A percentile compares a stretch with the other conserved stretches of the same genome.
Evolutionary conservation across 2,329 filamentous ascomycete species (phyloP).

Genomic region (Raffaelea arxii): DNA sequence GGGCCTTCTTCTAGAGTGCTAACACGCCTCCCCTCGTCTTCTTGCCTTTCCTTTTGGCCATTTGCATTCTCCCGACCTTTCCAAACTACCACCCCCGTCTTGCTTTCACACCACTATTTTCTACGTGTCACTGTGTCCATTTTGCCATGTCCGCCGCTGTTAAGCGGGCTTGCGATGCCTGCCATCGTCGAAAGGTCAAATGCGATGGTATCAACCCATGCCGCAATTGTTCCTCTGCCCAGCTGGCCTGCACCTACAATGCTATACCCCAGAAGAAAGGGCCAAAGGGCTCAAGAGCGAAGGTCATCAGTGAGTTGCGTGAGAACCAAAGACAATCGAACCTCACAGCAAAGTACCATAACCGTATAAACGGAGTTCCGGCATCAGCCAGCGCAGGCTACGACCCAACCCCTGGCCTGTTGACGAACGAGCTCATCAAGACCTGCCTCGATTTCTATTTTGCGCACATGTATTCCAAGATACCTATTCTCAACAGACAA

Average conservation of each 20-base stretch:
- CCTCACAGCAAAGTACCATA: constrained; percentile 51
- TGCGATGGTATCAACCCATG: constrained; percentile 64
- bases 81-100: too few species aligned
- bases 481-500: constrained; percentile 52
- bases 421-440: constrained; percentile 54
- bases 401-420: constrained; percentile 47
- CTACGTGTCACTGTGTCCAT: background rate
- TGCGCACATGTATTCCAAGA: constrained; percentile 52
- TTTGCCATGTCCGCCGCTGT: constrained; percentile 39
- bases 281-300: constrained; percentile 63
- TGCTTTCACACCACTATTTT: background rate
- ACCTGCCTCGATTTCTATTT: constrained; percentile 61
- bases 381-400: constrained; percentile 32
- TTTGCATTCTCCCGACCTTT: background rate
- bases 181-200: constrained; percentile 66
- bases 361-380: constrained; percentile 45
- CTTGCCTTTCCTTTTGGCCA: background rate
- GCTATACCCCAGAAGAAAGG: constrained; percentile 69
- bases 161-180: constrained; percentile 60
- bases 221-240: constrained; percentile 58
- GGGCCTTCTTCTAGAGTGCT: background rate
- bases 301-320: constrained; percentile 64
- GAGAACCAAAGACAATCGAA: constrained; percentile 59
- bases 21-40: background rate
- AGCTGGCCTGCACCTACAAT: constrained; percentile 63